These are phyloP conservation scores for Penicillium malachiteum DNA, from an alignment of 495 filamentous ascomycete genomes.

Conservation along the genomic window DNA sequence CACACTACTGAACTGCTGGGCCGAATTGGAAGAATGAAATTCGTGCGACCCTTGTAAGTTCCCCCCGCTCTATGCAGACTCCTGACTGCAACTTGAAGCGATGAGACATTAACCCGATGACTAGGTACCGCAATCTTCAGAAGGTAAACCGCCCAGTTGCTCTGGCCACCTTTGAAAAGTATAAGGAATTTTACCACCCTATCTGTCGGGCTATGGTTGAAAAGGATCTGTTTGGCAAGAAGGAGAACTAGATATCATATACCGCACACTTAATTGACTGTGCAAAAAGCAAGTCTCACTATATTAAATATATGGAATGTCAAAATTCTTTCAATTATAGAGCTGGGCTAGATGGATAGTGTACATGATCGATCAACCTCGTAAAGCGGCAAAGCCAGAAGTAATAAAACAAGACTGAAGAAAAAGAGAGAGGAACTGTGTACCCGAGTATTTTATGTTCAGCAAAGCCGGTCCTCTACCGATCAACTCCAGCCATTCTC, in stretches of 20 bases:
- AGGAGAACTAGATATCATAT: conserved; percentile 7
- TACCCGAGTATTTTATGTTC: neutral
- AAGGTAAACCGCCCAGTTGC: conserved; percentile 72
- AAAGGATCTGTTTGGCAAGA: conserved; percentile 70
- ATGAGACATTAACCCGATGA: conserved; percentile 14
- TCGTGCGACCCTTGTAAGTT: conserved; percentile 74
- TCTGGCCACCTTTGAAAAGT: conserved; percentile 77
- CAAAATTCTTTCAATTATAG: conserved; percentile 1
- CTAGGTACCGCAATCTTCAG: conserved; percentile 65
- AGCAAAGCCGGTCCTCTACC: conserved; percentile 17
- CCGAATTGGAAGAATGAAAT: conserved; percentile 92
- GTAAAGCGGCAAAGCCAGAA: neutral
- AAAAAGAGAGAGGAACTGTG: neutral
- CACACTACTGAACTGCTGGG: conserved; percentile 73
- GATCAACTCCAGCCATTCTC: conserved; percentile 28
- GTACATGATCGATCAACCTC: conserved; percentile 19
- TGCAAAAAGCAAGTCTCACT: neutral
- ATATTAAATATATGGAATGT: conserved; percentile 1
- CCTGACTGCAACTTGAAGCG: neutral
- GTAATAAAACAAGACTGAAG: conserved; percentile 4
- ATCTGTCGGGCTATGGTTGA: conserved; percentile 82
- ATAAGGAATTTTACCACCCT: conserved; percentile 91
- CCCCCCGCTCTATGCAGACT: too few species aligned
- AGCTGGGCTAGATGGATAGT: conserved; percentile 14
- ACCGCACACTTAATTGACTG: neutral